These are phyloP conservation scores for Thalia dealbata DNA, from an alignment of 176 grass and related monocot species.

Conservation along the genomic window DNA sequence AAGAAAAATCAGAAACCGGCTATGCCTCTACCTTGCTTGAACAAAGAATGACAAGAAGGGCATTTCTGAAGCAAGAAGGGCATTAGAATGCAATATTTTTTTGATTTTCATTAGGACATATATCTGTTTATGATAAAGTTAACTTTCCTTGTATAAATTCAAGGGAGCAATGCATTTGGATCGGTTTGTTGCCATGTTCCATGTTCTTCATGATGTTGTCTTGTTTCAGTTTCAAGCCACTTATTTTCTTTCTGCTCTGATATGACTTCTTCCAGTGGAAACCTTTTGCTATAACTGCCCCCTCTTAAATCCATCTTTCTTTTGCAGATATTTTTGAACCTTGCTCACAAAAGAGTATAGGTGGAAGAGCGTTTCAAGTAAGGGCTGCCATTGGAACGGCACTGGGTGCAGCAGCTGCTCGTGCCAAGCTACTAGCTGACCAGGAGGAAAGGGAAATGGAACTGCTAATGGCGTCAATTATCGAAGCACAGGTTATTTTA, in stretches of 20 bases:
- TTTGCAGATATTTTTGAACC: slow-evolving; percentile 22
- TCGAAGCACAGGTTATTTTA: slow-evolving; percentile 68
- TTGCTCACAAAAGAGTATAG: slow-evolving; percentile 34
- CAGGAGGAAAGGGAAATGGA: slow-evolving; percentile 95
- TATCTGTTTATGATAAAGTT: not conserved
- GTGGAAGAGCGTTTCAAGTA: slow-evolving; percentile 47
- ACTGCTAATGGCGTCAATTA: slow-evolving; percentile 87
- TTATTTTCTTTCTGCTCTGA: not conserved
- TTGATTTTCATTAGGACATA: not conserved
- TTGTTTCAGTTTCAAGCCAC: no score
- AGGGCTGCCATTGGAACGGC: slow-evolving; percentile 75
- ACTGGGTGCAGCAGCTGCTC: slow-evolving; percentile 72
- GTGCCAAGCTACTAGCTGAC: slow-evolving; percentile 77
- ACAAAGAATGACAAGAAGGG: no score
- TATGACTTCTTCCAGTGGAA: not conserved
- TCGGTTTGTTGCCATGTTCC: not conserved
- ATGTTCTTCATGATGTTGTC: not conserved
- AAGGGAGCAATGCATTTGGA: not conserved
- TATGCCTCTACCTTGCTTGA: no score
- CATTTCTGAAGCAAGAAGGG: no score
- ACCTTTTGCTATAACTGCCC: not conserved
- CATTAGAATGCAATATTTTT: no score
- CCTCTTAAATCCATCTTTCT: not conserved
- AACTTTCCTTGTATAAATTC: not conserved
- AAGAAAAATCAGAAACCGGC: no score